Base-by-base conservation (phyloP, 2,329 filamentous ascomycete species). In the Anthostomella pinea region DNA sequence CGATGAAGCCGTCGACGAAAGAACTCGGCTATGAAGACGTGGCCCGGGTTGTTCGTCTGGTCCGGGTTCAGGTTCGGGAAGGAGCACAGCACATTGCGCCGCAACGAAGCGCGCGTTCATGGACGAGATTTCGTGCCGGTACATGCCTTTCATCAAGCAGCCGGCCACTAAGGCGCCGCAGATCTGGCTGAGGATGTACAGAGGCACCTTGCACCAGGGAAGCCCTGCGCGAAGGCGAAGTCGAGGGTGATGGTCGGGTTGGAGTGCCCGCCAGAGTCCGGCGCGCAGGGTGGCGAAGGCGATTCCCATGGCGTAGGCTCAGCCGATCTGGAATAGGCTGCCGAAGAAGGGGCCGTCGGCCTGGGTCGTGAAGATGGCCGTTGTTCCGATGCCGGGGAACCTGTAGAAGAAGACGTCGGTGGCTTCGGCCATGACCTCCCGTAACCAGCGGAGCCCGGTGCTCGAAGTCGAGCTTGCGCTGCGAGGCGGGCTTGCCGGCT, bases 11-110 rank as follows among this genome's bases (percentile, higher is more conserved):
- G 50, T 75, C 71, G 18, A 75, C 74, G 46, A 81, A n/a, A 77
- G 53, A 75, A 80, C 51, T 81, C 77, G 39, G 72, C 72, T 34
- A 78, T 54, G 58, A 81, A 75, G 1, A 80, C 53, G 51, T 72
- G 78, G 10, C 75, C 76, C 24, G 73, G 61, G 45, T 72, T 76
- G n/a, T n/a, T n/a, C n/a, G n/a, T n/a, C n/a, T n/a, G 74, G 75
- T 35, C 32, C 27, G 13, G n/a, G 22, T 26, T n/a, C 15, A 8
- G 11, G 9, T 15, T 15, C 21, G 32, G 32, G 14, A 35, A 26
- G 8, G 32, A 35, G 24, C 22, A 16, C 6, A 35, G 23, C 4
- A 28, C 17, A 6, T 23, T 25, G n/a, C 10, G 16, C 22, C 3
- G 32, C 32, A 8, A 35, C 5, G 4, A 20, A 11, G 15, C 13